A percentile compares a stretch with the other conserved stretches of the same genome.
phyloP scores from a whole-genome alignment of 345 rosid genomes.

The Euphorbia tirucalli region DNA sequence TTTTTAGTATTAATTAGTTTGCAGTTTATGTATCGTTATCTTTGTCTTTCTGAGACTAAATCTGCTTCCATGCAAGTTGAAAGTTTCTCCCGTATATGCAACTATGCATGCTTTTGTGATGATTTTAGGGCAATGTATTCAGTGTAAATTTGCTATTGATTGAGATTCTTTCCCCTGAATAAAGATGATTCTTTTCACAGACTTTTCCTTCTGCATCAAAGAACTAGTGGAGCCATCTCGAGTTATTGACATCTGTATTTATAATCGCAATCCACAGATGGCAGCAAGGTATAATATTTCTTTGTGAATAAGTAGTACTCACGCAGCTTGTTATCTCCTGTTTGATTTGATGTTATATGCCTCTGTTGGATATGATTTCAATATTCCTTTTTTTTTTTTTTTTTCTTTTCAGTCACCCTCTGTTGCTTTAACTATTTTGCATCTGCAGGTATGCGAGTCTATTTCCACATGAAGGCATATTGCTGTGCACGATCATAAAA shows the following conservation, averaged over 20 bases:
- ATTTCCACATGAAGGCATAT: constrained; percentile 59
- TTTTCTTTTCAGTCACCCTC: not conserved
- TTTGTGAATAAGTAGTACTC: not conserved
- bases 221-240: constrained; percentile 55
- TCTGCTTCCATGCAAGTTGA: not conserved
- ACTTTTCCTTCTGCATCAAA: constrained; percentile 57
- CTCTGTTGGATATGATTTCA: not conserved
- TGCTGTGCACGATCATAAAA: constrained; percentile 57
- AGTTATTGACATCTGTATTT: constrained; percentile 56
- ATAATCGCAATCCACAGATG: constrained; percentile 48
- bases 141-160: not conserved
- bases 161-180: constrained; percentile 8
- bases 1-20: not conserved
- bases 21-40: not conserved
- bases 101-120: not conserved
- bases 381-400: not conserved
- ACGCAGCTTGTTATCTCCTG: not conserved
- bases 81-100: not conserved
- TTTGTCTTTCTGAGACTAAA: not conserved
- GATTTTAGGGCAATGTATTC: not conserved
- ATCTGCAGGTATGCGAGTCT: constrained; percentile 66
- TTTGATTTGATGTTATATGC: constrained; percentile 5
- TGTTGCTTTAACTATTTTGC: not conserved
- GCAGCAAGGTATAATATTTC: constrained; percentile 63
- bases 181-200: constrained; percentile 39